Evolutionary conservation across 148 eudicot species (phyloP), one percentile per base, ranked within the genome.

Genomic region (Rhododendron molle): DNA sequence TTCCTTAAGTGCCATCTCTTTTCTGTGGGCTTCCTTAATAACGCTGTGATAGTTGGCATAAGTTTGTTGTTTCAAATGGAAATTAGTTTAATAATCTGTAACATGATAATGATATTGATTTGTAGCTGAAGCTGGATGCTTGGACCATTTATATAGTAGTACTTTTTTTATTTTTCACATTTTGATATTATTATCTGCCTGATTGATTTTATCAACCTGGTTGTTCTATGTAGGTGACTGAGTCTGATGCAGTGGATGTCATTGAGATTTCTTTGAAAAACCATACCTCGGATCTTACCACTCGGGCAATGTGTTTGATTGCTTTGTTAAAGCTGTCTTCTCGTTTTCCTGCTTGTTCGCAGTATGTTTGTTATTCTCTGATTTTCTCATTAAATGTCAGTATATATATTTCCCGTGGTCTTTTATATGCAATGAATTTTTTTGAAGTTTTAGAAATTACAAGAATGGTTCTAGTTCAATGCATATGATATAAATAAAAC

Each of bases 321-420:
- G 91, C 98, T 88, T 92, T 97, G 83, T 87, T 97, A 83, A 97
- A 97, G 93, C 95, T 97, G 81, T 97, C 99, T 83, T 92, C 94
- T 81, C 98, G 99, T 49, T 97, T 93, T 88, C 98, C 98, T 81
- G 91, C 91, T 84, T 97, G 95, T 89, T 91, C 98, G 52, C 91
- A 89, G 99, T 97, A 94, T 89, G 99, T 88, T 52, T 43, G 10
- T 9, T 88, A 23, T 69, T 81, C 44, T 80, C 21, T 86, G 9
- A 50, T 89, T 47, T 83, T 47, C 85, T 81, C 62, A 16, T 40
- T 80, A 44, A 78, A 5, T 44, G 30, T 85, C 74, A 11, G 10
- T 62, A 26, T 26, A 36, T 77, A 58, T 76, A 15, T 18, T 77
- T 58, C 56, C 34, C 0, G 23, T 26, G 81, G 67, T 52, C 40